Evolutionary conservation across 495 filamentous ascomycete species (phyloP), one percentile per base, ranked within the genome.

Genomic region (Hypoxylon perforatum): DNA sequence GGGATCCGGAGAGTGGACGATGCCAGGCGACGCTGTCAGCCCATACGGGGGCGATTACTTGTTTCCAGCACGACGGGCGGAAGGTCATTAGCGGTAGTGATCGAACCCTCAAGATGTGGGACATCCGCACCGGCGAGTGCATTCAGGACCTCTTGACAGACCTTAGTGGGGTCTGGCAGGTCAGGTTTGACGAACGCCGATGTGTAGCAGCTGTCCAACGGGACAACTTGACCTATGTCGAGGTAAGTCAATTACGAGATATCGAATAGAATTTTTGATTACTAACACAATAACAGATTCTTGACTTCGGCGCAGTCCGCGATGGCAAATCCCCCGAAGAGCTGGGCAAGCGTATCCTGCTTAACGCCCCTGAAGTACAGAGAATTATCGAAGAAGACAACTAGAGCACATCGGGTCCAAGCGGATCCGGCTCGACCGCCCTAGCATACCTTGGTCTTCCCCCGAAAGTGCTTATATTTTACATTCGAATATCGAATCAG

Each of bases 41-140:
- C 0, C 95, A 99, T 69, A 97, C 93, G 2, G 95, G 93, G 49
- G 95, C 95, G 14, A 99, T 99, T 65, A 99, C 95, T 14, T 99
- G 95, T 77, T 99, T 99, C 78, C 96, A 98, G 75, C 95, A 99
- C 69, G 95, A 99, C 74, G 93, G 90, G 0, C 90, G 94, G 64
- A 99, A 98, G 70, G 93, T 99, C 48, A 94, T 99, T 54, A 97
- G 92, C 38, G 95, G 95, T 41, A 96, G 92, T 51, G 95, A 99
- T 75, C 88, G 93, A 68, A 97, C 92, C 18, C 80, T 99, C 62
- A 99, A 99, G 81, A 96, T 99, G 92, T 99, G 96, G 96, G 92
- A 98, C 76, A 90, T 97, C 35, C 86, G 88, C 65, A 95, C 87
- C 21, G 95, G 95, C 50, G 92, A 96, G 56, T 97, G 93, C 76